Base-by-base conservation (phyloP, 1,139 yeast genomes). In the Pichia sp. region DNA sequence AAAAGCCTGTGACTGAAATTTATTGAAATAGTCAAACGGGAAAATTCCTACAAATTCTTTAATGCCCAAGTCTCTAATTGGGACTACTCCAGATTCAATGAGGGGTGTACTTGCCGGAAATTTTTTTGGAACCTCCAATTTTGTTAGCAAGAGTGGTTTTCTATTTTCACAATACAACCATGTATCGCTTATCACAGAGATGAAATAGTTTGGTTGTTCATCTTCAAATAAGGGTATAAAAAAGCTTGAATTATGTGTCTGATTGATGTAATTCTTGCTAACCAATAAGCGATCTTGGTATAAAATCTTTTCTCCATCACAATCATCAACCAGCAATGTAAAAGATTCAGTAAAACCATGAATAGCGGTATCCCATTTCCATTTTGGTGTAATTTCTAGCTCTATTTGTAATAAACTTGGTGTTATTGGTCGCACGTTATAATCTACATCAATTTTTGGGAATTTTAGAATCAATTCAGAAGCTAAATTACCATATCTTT, bases 131-230 rank as follows among this genome's bases (percentile, higher is more conserved):
- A 85, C 55, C 39, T 70, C 71, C 46, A 88, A 58, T 37, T 73
- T 66, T 30, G 74, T 70, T 50, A 92, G 68, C 44, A 79, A 66
- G 1, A 88, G 69, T 0, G 96, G 88, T 2, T 76, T 64, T 51
- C 77, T 76, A 56, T 76, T 72, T 47, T 79, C 87, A 49, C 89
- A 79, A 53, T 86, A 90, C 7, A 89, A 66, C 98, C 98, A 92
- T 52, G 74, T 78, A 52, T 89, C 95, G 52, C 95, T 87, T 3
- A 85, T 68, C 26, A 89, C 63, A 0, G 85, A 73, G 5, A 89
- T 75, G 64, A 85, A 86, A 56, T 84, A 82, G 57, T 81, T 81
- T 1, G 96, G 96, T 18, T 94, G 90, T 3, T 77, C 51, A 1
- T 85, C 82, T 5, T 77, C 81, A 34, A 71, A 52, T 28, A 79